Evolutionary conservation across 2,329 filamentous ascomycete genomes (phyloP), one percentile per base, ranked within the genome.

Genomic region (Ophiostoma novo-ulmi): DNA sequence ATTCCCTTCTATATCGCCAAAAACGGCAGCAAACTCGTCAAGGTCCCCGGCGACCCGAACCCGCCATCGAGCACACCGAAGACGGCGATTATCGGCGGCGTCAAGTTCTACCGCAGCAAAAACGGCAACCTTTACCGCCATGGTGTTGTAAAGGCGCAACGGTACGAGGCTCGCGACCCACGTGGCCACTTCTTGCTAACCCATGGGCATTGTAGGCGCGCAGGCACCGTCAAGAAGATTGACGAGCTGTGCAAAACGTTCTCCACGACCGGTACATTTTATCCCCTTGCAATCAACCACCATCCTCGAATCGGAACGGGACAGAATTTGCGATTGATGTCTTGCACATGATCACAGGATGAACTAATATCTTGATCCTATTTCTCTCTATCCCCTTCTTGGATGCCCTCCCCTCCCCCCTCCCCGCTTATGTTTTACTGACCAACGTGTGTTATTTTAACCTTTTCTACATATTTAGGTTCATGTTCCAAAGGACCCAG

Each of bases 41-140:
- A 90, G 77, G 80, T 89, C 72, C 85, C 87, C 76, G 90, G 92
- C 39, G 52, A 89, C 75, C 80, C 83, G 66, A 87, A 88, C 76
- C 82, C 85, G 52, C 84, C 87, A 70, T 87, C 85, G 69, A 83
- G 85, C 67, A 96, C 93, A 1, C 93, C 93, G 0, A 95, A 93
- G 80, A 86, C 85, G 73, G 85, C 89, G 58, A 81, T 83, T 6
- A 82, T 97, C 72, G 91, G 90, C 69, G 92, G 92, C 61, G 91
- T 97, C 76, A 88, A 87, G 74, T 97, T 97, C 78, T 85, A 92
- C 76, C 87, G 93, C 74, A 97, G 92, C 79, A 96, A 94, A 78
- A 91, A 90, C 75, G 93, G 93, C 73, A 97, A 97, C 75, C 85
- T 97, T 36, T 90, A 94, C 77, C 90, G 92, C 70, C 86, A 91